Percentiles rank a stretch among this genome's conserved stretches.
phyloP scores from a whole-genome alignment of 2,329 filamentous ascomycete species.

The Rhinocladiella mackenziei region DNA sequence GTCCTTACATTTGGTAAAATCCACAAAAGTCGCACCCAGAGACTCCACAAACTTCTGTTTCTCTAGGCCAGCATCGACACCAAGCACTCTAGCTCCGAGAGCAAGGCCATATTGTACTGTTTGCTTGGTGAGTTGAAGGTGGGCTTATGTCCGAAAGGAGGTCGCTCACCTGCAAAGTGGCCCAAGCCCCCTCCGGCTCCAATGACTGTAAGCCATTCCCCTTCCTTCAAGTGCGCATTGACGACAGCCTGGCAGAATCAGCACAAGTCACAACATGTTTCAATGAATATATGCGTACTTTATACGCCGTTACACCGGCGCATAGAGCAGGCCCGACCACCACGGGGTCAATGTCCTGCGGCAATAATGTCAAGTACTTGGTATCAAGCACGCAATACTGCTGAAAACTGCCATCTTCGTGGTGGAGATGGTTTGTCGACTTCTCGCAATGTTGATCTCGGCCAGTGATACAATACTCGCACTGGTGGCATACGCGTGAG shows the following conservation, averaged over 20 bases:
- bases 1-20: slow-evolving; percentile 37
- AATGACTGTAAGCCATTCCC: slow-evolving; percentile 44
- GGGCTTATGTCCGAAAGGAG: not conserved
- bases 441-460: slow-evolving; percentile 42
- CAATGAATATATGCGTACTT: slow-evolving; percentile 31
- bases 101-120: slow-evolving; percentile 45
- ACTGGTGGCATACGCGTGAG: slow-evolving; percentile 42
- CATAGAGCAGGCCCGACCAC: slow-evolving; percentile 43
- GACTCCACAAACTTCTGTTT: slow-evolving; percentile 40
- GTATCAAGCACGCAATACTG: slow-evolving; percentile 45
- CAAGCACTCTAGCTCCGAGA: slow-evolving; percentile 42
- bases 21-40: slow-evolving; percentile 43
- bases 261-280: not conserved
- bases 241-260: slow-evolving; percentile 37
- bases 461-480: slow-evolving; percentile 43
- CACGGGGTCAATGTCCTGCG: slow-evolving; percentile 42
- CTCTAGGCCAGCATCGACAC: slow-evolving; percentile 39
- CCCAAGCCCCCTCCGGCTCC: slow-evolving; percentile 47
- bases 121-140: slow-evolving; percentile 1
- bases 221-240: slow-evolving; percentile 40
- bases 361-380: slow-evolving; percentile 43
- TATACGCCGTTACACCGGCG: slow-evolving; percentile 45
- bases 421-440: slow-evolving; percentile 45
- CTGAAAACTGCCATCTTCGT: slow-evolving; percentile 47
- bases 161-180: slow-evolving; percentile 40